These are phyloP conservation scores for Cymbopogon flexuosus DNA, from an alignment of 202 grass and related monocot genomes.

Conservation along the genomic window DNA sequence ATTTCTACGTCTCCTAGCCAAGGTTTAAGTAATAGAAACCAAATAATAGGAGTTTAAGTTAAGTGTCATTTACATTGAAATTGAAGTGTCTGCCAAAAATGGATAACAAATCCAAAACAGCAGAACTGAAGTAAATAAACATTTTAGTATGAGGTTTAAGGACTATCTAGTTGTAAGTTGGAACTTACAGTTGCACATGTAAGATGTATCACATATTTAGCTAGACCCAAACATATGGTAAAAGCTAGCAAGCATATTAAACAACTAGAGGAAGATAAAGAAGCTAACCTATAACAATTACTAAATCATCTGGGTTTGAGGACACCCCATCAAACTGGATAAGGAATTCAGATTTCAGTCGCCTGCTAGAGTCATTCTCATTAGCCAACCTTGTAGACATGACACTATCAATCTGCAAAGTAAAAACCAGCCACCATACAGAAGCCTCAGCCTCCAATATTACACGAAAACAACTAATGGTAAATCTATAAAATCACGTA, in stretches of 20 bases:
- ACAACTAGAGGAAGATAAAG: constrained; percentile 5
- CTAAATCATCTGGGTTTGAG: constrained; percentile 83
- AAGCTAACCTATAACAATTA: constrained; percentile 85
- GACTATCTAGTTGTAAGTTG: neutral
- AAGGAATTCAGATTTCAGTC: constrained; percentile 96
- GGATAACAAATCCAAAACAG: neutral
- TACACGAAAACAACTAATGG: neutral
- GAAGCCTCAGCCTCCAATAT: constrained; percentile 1
- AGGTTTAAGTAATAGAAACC: neutral
- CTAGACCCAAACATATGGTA: neutral
- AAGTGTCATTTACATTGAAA: constrained; percentile 12
- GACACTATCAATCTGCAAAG: constrained; percentile 80
- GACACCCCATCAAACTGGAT: constrained; percentile 90
- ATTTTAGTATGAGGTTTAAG: neutral
- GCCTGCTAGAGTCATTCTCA: constrained; percentile 87
- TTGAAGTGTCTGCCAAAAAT: neutral
- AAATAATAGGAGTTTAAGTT: neutral
- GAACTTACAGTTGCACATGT: neutral
- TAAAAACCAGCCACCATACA: constrained; percentile 31
- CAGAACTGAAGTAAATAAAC: neutral
- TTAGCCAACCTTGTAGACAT: constrained; percentile 89
- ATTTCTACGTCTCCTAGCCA: neutral
- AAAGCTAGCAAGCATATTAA: constrained; percentile 21
- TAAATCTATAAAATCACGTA: neutral
- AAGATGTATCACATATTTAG: neutral